phyloP scores from a whole-genome alignment of 2,329 filamentous ascomycete species.

The Cadophora gregata region DNA sequence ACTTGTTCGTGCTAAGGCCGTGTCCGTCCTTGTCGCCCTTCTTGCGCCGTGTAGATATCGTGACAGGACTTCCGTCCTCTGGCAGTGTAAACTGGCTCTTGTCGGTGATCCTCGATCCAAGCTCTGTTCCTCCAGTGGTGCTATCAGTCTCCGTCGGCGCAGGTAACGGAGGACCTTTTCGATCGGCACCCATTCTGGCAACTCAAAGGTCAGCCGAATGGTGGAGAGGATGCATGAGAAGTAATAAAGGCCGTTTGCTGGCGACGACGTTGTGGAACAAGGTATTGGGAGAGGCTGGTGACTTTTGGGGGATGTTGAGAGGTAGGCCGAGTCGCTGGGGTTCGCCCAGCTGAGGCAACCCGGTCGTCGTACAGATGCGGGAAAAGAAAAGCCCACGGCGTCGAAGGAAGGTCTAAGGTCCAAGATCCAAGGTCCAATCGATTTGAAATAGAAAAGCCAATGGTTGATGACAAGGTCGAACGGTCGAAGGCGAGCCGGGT shows the following conservation, averaged over 20 bases:
- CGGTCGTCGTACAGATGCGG: constrained; percentile 15
- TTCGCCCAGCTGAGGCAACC: constrained; percentile 14
- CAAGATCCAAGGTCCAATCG: constrained; percentile 6
- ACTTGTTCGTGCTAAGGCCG: constrained; percentile 58
- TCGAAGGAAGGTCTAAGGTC: neutral
- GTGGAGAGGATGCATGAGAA: constrained; percentile 37
- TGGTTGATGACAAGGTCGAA: constrained; percentile 10
- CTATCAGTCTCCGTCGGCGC: constrained; percentile 76
- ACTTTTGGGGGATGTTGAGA: constrained; percentile 14
- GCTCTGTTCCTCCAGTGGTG: constrained; percentile 62
- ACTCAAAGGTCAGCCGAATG: constrained; percentile 31
- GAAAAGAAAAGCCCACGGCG: constrained; percentile 16
- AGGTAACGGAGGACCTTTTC: constrained; percentile 70
- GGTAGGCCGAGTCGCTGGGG: constrained; percentile 14
- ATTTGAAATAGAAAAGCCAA: constrained; percentile 7
- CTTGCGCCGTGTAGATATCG: constrained; percentile 79
- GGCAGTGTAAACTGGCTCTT: constrained; percentile 78
- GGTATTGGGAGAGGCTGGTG: constrained; percentile 20
- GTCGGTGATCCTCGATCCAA: constrained; percentile 71
- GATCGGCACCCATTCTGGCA: constrained; percentile 45
- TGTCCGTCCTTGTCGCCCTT: constrained; percentile 57
- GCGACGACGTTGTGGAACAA: constrained; percentile 18
- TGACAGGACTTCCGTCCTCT: constrained; percentile 89
- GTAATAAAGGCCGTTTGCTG: constrained; percentile 26
- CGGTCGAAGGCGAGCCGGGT: constrained; percentile 2